Conservation (phyloP, 2,329 filamentous ascomycete species). For the Fusarium pininemorale region DNA sequence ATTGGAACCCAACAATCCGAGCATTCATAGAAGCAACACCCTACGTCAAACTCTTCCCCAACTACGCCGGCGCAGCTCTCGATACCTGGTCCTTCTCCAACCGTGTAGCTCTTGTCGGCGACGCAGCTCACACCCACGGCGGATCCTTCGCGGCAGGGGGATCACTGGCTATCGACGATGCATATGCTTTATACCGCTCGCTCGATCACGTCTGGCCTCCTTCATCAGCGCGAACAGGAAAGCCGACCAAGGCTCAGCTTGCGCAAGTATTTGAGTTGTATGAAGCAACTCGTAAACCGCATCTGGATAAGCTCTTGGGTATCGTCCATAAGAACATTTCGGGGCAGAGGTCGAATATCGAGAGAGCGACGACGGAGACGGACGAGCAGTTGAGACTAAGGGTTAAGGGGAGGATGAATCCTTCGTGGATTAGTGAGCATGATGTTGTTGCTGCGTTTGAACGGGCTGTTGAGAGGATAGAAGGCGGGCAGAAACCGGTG, state of each 20-base stretch:
- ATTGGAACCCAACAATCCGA: slow-evolving; percentile 40
- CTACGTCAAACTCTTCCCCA: slow-evolving; percentile 42
- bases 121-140: slow-evolving; percentile 53
- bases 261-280: slow-evolving; percentile 50
- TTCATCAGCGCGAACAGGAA: neutral
- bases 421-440: slow-evolving; percentile 57
- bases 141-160: slow-evolving; percentile 54
- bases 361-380: slow-evolving; percentile 39
- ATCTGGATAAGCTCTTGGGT: slow-evolving; percentile 47
- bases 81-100: slow-evolving; percentile 53
- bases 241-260: slow-evolving; percentile 34
- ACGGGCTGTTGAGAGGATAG: neutral
- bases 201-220: slow-evolving; percentile 49
- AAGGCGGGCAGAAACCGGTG: neutral
- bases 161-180: slow-evolving; percentile 52
- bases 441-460: slow-evolving; percentile 53
- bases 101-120: slow-evolving; percentile 50
- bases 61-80: slow-evolving; percentile 52
- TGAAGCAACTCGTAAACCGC: slow-evolving; percentile 53
- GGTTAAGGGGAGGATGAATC: slow-evolving; percentile 49
- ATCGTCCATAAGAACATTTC: slow-evolving; percentile 25
- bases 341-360: slow-evolving; percentile 23
- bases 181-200: slow-evolving; percentile 50
- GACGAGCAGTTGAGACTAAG: slow-evolving; percentile 50
- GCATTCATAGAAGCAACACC: slow-evolving; percentile 39